Evolutionary conservation across 176 grass and related monocot genomes (phyloP).

Genomic region (Zoysia japonica): DNA sequence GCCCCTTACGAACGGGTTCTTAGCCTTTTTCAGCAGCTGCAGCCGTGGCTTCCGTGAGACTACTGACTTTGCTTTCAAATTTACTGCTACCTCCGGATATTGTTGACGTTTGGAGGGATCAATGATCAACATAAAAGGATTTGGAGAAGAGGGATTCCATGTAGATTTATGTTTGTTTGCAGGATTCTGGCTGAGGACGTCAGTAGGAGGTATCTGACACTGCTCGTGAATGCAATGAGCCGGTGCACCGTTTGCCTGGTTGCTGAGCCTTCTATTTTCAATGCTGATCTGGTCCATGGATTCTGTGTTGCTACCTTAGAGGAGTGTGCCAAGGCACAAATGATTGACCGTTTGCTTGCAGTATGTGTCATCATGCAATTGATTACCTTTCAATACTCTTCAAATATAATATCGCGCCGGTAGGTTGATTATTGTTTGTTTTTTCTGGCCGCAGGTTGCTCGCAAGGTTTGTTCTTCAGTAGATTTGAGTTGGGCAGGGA

Average conservation of each 20-base stretch:
- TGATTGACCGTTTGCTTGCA: conserved; percentile 48
- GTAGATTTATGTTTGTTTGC: conserved; percentile 29
- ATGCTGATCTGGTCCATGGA: conserved; percentile 31
- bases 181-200: conserved; percentile 55
- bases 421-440: conserved; percentile 20
- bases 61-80: conserved; percentile 1
- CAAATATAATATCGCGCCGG: conserved; percentile 19
- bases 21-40: conserved; percentile 52
- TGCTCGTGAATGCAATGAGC: conserved; percentile 58
- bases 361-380: conserved; percentile 51
- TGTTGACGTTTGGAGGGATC: background rate
- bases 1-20: conserved; percentile 56
- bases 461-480: conserved; percentile 62
- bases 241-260: conserved; percentile 62
- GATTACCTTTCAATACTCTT: background rate
- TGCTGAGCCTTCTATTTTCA: conserved; percentile 41
- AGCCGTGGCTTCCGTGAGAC: conserved; percentile 73
- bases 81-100: background rate
- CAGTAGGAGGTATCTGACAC: conserved; percentile 45
- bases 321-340: conserved; percentile 37
- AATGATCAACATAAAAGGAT: background rate
- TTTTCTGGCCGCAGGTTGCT: conserved; percentile 53
- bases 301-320: conserved; percentile 49
- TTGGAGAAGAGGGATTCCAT: background rate
- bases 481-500: conserved; percentile 56